Percentiles rank a stretch among this genome's conserved stretches.
Conservation (phyloP, 495 filamentous ascomycete species). For the Aspergillus sclerotiicarbonarius region DNA sequence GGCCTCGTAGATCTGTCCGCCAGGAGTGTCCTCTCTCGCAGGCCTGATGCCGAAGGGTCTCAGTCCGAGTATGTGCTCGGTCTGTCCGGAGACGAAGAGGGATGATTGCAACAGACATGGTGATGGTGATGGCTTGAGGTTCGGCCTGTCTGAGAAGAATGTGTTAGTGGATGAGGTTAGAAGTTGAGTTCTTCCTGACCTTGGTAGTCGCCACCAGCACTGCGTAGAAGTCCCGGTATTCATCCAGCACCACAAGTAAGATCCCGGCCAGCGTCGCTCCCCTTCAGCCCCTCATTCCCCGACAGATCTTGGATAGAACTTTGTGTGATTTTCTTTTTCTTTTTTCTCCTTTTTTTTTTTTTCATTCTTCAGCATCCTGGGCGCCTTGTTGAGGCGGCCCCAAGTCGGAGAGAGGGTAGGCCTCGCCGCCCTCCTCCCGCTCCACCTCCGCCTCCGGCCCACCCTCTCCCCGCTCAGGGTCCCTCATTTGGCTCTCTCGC, state of each 20-base stretch:
- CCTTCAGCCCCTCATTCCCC: background rate
- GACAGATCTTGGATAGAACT: background rate
- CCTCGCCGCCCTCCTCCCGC: too few species aligned
- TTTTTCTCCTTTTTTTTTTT: background rate
- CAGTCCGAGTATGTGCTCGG: background rate
- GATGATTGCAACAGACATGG: background rate
- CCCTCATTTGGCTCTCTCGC: too few species aligned
- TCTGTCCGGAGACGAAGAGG: background rate
- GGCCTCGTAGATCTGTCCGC: too few species aligned
- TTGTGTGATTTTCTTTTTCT: background rate
- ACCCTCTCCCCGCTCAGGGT: too few species aligned
- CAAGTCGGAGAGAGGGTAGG: too few species aligned
- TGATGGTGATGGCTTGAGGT: background rate
- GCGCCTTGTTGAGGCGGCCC: too few species aligned
- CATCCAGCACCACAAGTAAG: background rate
- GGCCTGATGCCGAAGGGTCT: too few species aligned
- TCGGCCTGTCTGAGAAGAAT: background rate
- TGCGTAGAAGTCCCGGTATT: background rate
- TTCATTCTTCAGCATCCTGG: too few species aligned
- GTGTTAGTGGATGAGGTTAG: background rate
- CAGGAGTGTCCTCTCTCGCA: too few species aligned
- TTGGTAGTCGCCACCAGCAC: background rate
- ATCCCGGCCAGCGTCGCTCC: background rate
- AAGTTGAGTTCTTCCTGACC: background rate
- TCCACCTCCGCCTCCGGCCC: too few species aligned